Conservation (phyloP, 2,329 filamentous ascomycete species). For the Talaromyces verruculosus region DNA sequence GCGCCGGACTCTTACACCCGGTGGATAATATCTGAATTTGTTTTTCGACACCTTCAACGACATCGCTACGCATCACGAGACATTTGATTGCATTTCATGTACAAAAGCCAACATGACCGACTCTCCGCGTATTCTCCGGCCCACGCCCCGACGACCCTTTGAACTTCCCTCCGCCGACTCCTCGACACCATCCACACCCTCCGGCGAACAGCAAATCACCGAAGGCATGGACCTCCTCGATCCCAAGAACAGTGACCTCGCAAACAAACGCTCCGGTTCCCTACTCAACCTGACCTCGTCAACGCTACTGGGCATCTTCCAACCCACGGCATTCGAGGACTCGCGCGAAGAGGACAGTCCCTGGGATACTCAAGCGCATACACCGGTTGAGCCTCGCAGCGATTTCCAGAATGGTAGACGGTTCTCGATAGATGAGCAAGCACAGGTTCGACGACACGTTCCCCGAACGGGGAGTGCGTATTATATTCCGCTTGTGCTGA, state of each 20-base stretch:
- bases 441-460: conserved; percentile 28
- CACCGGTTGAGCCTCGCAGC: conserved; percentile 23
- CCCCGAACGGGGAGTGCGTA: conserved; percentile 45
- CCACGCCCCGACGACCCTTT: conserved; percentile 71
- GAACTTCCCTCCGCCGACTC: conserved; percentile 53
- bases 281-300: conserved; percentile 84
- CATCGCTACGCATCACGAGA: neutral
- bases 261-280: conserved; percentile 69
- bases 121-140: conserved; percentile 61
- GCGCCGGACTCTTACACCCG: neutral
- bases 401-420: conserved; percentile 27
- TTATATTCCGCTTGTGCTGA: conserved; percentile 55
- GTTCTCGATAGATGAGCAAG: conserved; percentile 21
- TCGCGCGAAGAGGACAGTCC: conserved; percentile 65
- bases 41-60: neutral
- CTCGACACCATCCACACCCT: conserved; percentile 44
- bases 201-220: conserved; percentile 36
- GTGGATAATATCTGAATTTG: neutral
- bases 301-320: conserved; percentile 90
- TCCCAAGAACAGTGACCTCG: conserved; percentile 33
- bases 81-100: neutral
- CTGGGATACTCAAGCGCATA: conserved; percentile 73
- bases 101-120: conserved; percentile 31
- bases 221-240: conserved; percentile 34
- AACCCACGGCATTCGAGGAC: conserved; percentile 59